A percentile compares a stretch with the other conserved stretches of the same genome.
Conservation (phyloP, 768 basidiomycete species). For the Boletus rufocinnamomeus region DNA sequence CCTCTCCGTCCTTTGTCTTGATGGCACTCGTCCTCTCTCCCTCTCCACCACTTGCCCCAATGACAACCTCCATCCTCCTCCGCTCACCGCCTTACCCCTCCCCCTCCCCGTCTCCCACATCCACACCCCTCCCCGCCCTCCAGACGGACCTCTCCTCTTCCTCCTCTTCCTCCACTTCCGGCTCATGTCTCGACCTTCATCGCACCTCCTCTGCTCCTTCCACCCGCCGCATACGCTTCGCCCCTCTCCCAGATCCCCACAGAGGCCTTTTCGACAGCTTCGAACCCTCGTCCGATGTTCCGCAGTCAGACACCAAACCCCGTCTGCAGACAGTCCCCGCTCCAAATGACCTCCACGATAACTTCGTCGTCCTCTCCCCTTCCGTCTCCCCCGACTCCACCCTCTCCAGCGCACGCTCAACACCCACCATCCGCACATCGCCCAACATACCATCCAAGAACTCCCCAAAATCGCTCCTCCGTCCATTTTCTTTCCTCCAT, state of each 20-base stretch:
- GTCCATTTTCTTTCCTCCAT: conserved; percentile 25
- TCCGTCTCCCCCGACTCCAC: conserved; percentile 23
- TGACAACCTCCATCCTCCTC: conserved; percentile 28
- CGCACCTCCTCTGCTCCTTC: conserved; percentile 10
- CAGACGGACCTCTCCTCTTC: conserved; percentile 20
- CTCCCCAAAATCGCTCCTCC: conserved; percentile 19
- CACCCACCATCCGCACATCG: conserved; percentile 23
- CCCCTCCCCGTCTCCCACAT: conserved; percentile 13
- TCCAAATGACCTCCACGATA: conserved; percentile 7
- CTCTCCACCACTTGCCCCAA: conserved; percentile 1
- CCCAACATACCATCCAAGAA: background rate
- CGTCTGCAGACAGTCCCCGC: background rate
- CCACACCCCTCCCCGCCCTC: conserved; percentile 16
- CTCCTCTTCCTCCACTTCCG: conserved; percentile 23
- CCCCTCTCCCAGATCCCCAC: conserved; percentile 79
- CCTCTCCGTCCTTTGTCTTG: conserved; percentile 3
- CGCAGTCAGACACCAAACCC: conserved; percentile 21
- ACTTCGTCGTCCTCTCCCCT: conserved; percentile 17
- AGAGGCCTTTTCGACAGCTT: conserved; percentile 37
- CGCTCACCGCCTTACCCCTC: conserved; percentile 5
- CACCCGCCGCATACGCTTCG: conserved; percentile 65
- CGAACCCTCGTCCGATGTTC: conserved; percentile 34
- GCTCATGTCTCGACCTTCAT: conserved; percentile 21
- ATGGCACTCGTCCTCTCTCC: conserved; percentile 12
- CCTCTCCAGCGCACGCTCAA: conserved; percentile 23